Percentiles rank a stretch among this genome's conserved stretches.
phyloP scores from a whole-genome alignment of 108 stramenopile genomes.

The Conticribra weissflogii region DNA sequence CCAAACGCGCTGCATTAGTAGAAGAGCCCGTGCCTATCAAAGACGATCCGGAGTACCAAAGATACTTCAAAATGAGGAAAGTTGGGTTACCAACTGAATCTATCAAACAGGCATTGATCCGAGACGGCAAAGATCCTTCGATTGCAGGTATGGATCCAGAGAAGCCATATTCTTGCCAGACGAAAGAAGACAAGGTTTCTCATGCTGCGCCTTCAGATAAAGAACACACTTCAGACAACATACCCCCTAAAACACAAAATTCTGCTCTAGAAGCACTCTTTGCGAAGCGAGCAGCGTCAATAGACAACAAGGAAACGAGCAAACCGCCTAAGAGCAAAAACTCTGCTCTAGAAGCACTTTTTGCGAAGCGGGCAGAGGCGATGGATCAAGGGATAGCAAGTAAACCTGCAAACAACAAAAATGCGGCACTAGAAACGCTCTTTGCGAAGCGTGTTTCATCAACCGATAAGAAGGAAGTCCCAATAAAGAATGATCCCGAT shows the following conservation, averaged over 20 bases:
- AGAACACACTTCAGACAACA: neutral
- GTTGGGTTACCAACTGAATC: constrained; percentile 50
- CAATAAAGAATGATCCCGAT: constrained; percentile 46
- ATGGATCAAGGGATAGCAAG: too few relatives aligned
- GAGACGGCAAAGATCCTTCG: constrained; percentile 67
- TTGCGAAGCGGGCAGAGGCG: too few relatives aligned
- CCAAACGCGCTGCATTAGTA: constrained; percentile 19
- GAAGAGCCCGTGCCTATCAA: constrained; percentile 53
- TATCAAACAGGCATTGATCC: constrained; percentile 61
- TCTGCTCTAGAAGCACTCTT: too few relatives aligned
- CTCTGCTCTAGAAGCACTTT: too few relatives aligned
- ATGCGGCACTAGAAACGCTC: neutral
- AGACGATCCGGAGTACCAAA: constrained; percentile 76
- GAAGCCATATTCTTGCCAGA: constrained; percentile 56
- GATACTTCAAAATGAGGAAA: constrained; percentile 60
- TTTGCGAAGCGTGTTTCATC: constrained; percentile 5
- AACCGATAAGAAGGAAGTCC: constrained; percentile 29
- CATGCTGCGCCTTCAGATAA: neutral
- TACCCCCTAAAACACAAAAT: too few relatives aligned
- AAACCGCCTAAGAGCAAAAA: too few relatives aligned
- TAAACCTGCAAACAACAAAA: neutral
- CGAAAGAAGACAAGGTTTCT: too few relatives aligned
- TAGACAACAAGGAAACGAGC: too few relatives aligned
- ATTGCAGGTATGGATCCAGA: constrained; percentile 71
- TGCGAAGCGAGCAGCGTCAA: too few relatives aligned